A percentile compares a stretch with the other conserved stretches of the same genome.
phyloP scores from a whole-genome alignment of 2,329 filamentous ascomycete genomes.

The Pseudogymnoascus sp. region DNA sequence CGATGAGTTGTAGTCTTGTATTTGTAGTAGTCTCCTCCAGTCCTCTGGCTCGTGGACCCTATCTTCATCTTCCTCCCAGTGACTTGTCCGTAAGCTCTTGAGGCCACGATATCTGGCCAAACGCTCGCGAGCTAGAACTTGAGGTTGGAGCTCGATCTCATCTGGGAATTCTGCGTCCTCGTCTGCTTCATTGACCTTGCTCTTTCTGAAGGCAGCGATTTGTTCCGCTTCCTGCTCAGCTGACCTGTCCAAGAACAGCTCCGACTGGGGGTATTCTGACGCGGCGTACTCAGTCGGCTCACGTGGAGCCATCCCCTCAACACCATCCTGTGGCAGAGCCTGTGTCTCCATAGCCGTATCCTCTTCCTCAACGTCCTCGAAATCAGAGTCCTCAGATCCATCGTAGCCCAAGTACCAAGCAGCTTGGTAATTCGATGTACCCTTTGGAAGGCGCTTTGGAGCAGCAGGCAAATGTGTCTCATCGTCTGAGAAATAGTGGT shows the following conservation, averaged over 20 bases:
- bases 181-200: slow-evolving; percentile 69
- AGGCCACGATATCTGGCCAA: slow-evolving; percentile 80
- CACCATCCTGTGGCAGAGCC: slow-evolving; percentile 71
- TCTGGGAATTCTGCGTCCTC: slow-evolving; percentile 96
- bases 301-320: slow-evolving; percentile 58
- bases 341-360: slow-evolving; percentile 43
- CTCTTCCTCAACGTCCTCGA: slow-evolving; percentile 59
- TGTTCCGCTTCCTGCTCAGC: slow-evolving; percentile 77
- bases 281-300: slow-evolving; percentile 68
- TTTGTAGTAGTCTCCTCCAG: slow-evolving; percentile 76
- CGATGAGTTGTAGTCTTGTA: slow-evolving; percentile 83
- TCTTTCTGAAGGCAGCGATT: slow-evolving; percentile 70
- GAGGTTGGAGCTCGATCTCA: slow-evolving; percentile 87
- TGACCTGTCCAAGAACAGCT: slow-evolving; percentile 70
- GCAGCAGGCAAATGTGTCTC: slow-evolving; percentile 51
- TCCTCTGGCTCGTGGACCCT: slow-evolving; percentile 78
- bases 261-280: slow-evolving; percentile 88
- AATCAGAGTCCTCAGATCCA: slow-evolving; percentile 72
- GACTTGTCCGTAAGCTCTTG: slow-evolving; percentile 80
- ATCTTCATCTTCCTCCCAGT: slow-evolving; percentile 86
- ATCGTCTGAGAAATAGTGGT: slow-evolving; percentile 95
- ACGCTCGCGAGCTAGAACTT: slow-evolving; percentile 77
- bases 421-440: slow-evolving; percentile 88
- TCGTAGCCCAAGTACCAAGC: slow-evolving; percentile 81
- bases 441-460: slow-evolving; percentile 73